Base-by-base conservation (phyloP, 2,329 filamentous ascomycete species). In the Arthrobotrys iridis region DNA sequence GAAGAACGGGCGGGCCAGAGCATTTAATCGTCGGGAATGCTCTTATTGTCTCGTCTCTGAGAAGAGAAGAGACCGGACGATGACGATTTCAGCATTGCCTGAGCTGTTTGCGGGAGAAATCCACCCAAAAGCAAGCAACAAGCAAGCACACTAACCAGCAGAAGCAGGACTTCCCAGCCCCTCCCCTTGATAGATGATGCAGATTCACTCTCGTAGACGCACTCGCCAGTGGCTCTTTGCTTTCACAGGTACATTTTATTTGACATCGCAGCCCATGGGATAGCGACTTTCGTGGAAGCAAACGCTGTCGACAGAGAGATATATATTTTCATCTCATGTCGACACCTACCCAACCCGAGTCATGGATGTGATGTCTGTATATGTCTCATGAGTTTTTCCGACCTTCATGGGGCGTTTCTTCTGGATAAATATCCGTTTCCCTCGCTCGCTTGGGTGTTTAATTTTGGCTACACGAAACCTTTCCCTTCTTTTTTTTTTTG, bases 351-450 rank as follows among this genome's bases (percentile, higher is more conserved):
- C n/a, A n/a, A n/a, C n/a, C n/a, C n/a, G n/a, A n/a, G n/a, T n/a
- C n/a, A n/a, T n/a, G n/a, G 28, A 33, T 10, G 28, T 33, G 28
- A 10, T 33, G 28, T 33, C 28, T 33, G 10, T 43, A 43, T 43
- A 52, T 52, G 46, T 52, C 46, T 52, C 45, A 48, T 48, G 50
- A 55, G 68, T 57, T 74, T 63, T 66, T 74, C 70, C 70, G 70
- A 55, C 26, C 41, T 35, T 24, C 24, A 28, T 28, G 15, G 24
- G 33, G 22, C 24, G 62, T 45, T 46, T 33, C 57, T 63, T 75
- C 71, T 75, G 63, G 71, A 64, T 75, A 75, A 75, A 75, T 68
- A 68, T 68, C 63, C 63, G 71, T 75, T 66, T 75, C 57, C 60
- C 57, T 75, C 71, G 71, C 71, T 75, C 71, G 71, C 63, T 75